Conservation (phyloP, 2,329 filamentous ascomycete species). For the Sclerotinia glacialis region DNA sequence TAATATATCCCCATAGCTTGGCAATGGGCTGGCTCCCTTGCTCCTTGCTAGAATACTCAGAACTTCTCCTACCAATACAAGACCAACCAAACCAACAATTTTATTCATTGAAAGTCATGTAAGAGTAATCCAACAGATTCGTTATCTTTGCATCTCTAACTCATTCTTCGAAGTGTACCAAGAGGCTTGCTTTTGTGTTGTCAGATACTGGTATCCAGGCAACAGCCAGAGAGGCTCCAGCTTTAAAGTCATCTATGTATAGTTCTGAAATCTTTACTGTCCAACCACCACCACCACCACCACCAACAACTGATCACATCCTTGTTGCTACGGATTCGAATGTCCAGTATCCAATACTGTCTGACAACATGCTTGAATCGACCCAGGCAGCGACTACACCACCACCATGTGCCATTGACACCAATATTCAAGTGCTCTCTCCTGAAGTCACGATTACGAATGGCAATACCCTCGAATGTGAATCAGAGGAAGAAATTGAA, state of each 20-base stretch:
- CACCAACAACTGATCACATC: background rate
- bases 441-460: too few species aligned
- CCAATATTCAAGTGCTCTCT: too few species aligned
- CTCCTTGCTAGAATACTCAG: background rate
- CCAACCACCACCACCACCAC: background rate
- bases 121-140: background rate
- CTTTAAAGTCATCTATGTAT: background rate
- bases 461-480: background rate
- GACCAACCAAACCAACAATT: background rate
- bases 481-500: background rate
- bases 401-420: background rate
- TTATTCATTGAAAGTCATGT: background rate
- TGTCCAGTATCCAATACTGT: background rate
- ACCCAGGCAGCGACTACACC: background rate
- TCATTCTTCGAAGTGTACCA: background rate
- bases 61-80: background rate
- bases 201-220: background rate
- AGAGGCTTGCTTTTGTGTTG: background rate
- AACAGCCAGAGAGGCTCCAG: background rate
- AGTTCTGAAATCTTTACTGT: background rate
- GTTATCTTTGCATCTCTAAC: background rate
- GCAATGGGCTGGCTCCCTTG: background rate
- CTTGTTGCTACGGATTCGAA: background rate
- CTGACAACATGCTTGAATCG: background rate
- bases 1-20: background rate